Percentiles rank a stretch among this genome's conserved stretches.
Conservation (phyloP, 495 filamentous ascomycete genomes). For the Neurospora tetrasperma region DNA sequence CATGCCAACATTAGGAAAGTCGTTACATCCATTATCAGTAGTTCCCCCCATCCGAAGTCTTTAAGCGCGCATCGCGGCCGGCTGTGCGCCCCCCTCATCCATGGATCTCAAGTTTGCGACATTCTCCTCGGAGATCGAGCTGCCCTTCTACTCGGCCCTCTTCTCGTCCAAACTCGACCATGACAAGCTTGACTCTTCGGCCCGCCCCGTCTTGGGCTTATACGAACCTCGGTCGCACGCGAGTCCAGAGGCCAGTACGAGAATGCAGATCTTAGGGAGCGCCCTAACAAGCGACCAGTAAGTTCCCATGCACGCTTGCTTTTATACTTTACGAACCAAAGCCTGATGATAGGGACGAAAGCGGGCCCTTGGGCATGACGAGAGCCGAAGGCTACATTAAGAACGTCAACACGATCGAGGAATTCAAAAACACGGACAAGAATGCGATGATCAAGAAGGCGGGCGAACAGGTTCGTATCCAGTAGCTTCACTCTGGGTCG, state of each 20-base stretch:
- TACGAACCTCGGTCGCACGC: slow-evolving; percentile 72
- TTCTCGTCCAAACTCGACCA: slow-evolving; percentile 88
- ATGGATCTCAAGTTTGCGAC: slow-evolving; percentile 56
- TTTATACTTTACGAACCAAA: slow-evolving; percentile 3
- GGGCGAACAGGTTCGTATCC: slow-evolving; percentile 56
- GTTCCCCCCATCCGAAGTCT: background rate
- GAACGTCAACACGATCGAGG: slow-evolving; percentile 93
- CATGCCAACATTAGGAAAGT: background rate
- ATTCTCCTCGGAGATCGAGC: slow-evolving; percentile 86
- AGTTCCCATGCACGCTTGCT: slow-evolving; percentile 22
- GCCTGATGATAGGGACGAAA: slow-evolving; percentile 23
- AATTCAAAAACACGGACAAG: slow-evolving; percentile 73
- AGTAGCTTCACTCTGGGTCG: background rate
- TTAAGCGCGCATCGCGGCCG: background rate
- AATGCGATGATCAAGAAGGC: slow-evolving; percentile 57
- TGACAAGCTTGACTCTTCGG: slow-evolving; percentile 90
- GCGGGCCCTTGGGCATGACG: slow-evolving; percentile 59
- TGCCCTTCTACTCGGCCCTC: slow-evolving; percentile 86
- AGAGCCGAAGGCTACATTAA: slow-evolving; percentile 89
- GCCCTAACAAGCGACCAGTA: slow-evolving; percentile 76
- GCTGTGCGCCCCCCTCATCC: background rate
- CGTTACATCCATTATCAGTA: background rate
- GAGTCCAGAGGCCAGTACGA: slow-evolving; percentile 58
- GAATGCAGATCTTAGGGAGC: slow-evolving; percentile 80
- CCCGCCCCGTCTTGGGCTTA: slow-evolving; percentile 73